Evolutionary conservation across 805 yeast genomes (phyloP).

Genomic region (Zygotorulaspora danielsina): DNA sequence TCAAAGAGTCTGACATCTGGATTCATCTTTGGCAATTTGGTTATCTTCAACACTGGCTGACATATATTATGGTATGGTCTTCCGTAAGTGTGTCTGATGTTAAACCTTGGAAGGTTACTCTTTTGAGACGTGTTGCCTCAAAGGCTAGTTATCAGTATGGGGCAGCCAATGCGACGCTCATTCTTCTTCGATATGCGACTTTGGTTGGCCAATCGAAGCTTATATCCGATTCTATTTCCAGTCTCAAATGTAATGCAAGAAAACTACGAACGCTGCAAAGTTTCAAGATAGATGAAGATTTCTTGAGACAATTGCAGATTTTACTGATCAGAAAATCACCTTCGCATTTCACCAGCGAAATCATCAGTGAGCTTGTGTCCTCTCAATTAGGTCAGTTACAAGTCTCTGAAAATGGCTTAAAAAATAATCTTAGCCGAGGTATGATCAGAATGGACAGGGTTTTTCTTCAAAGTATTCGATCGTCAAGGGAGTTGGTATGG

Average conservation of each 20-base stretch:
- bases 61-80: conserved; percentile 35
- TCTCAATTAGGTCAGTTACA: conserved; percentile 8
- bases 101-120: conserved; percentile 29
- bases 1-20: conserved; percentile 25
- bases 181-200: conserved; percentile 21
- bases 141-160: conserved; percentile 26
- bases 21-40: conserved; percentile 37
- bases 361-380: conserved; percentile 10
- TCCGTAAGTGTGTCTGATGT: conserved; percentile 31
- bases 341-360: conserved; percentile 7
- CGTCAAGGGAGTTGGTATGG: conserved; percentile 16
- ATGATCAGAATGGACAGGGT: conserved; percentile 5
- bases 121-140: conserved; percentile 22
- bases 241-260: conserved; percentile 19
- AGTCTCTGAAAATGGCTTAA: neutral
- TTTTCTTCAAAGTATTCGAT: conserved; percentile 13
- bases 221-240: conserved; percentile 12
- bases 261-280: conserved; percentile 17
- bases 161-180: conserved; percentile 19
- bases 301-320: conserved; percentile 10
- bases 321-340: conserved; percentile 15
- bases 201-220: conserved; percentile 15
- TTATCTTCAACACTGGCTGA: conserved; percentile 35
- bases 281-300: conserved; percentile 14
- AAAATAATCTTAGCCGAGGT: neutral